A percentile compares a stretch with the other conserved stretches of the same genome.
These are phyloP conservation scores for Miscanthus lutarioriparius DNA, from an alignment of 176 grass and related monocot genomes.

Conservation along the genomic window DNA sequence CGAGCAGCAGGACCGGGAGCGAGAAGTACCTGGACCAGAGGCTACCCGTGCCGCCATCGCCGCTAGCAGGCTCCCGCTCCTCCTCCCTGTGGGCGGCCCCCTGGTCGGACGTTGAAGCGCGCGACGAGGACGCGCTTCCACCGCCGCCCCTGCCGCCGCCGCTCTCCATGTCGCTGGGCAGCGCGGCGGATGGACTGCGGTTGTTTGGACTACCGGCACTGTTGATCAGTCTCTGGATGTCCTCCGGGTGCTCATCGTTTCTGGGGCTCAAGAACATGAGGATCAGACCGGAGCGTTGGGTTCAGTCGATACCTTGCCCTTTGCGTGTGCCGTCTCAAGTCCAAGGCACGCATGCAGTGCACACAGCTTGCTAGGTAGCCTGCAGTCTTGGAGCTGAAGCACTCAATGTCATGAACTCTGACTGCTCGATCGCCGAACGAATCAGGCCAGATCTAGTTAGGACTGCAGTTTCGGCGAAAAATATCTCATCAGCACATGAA, in stretches of 20 bases:
- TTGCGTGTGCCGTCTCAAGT: constrained; percentile 2
- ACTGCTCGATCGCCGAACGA: background rate
- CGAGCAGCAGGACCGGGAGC: constrained; percentile 48
- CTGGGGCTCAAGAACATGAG: constrained; percentile 48
- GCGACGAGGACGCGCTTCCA: constrained; percentile 12
- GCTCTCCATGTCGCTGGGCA: constrained; percentile 28
- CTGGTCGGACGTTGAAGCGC: constrained; percentile 1
- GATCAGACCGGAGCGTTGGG: background rate
- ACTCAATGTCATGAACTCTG: background rate
- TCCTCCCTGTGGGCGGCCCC: background rate
- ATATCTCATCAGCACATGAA: constrained; percentile 24
- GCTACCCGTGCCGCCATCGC: no score
- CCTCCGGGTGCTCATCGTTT: constrained; percentile 28
- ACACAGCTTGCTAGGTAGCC: background rate
- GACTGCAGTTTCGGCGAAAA: background rate
- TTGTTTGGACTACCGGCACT: background rate
- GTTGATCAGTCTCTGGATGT: constrained; percentile 40
- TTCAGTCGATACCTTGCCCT: constrained; percentile 3
- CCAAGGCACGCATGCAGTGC: background rate
- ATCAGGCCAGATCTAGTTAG: background rate
- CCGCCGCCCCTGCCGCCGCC: no score
- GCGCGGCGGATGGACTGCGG: background rate
- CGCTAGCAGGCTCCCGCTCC: background rate
- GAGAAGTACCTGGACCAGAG: constrained; percentile 49
- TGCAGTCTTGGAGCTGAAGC: constrained; percentile 24